Conservation (phyloP, 1,284 basidiomycete species). For the Cutaneotrichosporon cavernicola region DNA sequence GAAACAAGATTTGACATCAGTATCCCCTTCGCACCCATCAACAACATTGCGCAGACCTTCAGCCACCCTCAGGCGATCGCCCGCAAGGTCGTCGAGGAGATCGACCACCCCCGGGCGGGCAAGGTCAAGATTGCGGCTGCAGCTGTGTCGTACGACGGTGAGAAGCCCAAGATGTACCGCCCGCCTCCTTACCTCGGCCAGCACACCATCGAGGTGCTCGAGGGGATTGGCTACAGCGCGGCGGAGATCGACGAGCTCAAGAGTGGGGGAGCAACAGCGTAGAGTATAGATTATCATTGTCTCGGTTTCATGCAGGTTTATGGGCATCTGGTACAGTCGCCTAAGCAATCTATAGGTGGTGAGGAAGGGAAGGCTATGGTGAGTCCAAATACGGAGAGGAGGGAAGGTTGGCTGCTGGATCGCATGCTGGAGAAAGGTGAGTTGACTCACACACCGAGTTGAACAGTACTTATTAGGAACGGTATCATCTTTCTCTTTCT, state of each 20-base stretch:
- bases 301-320: constrained; percentile 11
- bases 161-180: constrained; percentile 62
- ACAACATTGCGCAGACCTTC: constrained; percentile 86
- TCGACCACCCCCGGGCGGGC: constrained; percentile 75
- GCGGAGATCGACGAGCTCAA: constrained; percentile 64
- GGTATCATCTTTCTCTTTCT: constrained; percentile 8
- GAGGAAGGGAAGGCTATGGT: neutral
- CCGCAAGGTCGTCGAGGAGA: constrained; percentile 61
- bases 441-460: neutral
- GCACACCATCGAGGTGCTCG: constrained; percentile 75
- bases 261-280: constrained; percentile 52
- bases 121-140: constrained; percentile 82
- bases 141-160: constrained; percentile 81
- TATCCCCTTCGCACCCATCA: constrained; percentile 85
- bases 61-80: constrained; percentile 81
- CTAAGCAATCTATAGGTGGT: neutral
- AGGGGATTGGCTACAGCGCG: constrained; percentile 66
- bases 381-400: neutral
- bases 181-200: constrained; percentile 82
- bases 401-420: neutral
- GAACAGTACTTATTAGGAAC: neutral
- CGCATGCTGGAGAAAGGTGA: neutral
- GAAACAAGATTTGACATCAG: constrained; percentile 50
- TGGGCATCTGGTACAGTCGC: neutral
- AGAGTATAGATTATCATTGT: neutral